Conservation (phyloP, 2,329 filamentous ascomycete genomes). For the Fonsecaea nubica region DNA sequence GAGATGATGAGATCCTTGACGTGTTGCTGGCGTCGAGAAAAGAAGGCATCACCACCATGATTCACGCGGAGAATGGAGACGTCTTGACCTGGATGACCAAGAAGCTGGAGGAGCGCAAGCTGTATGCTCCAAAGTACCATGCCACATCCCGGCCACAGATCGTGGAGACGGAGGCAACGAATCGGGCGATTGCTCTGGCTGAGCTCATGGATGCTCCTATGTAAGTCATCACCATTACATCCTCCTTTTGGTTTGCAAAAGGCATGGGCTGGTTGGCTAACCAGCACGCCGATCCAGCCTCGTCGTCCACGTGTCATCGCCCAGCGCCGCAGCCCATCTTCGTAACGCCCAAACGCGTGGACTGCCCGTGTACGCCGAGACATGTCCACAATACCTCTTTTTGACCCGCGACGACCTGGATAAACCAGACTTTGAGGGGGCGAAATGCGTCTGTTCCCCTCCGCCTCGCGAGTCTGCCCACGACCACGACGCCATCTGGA, state of each 20-base stretch:
- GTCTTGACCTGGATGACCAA: constrained; percentile 54
- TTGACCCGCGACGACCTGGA: constrained; percentile 58
- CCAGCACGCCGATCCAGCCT: constrained; percentile 40
- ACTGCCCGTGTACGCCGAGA: constrained; percentile 63
- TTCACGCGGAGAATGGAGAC: constrained; percentile 58
- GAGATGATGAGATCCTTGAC: constrained; percentile 54
- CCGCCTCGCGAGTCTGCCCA: constrained; percentile 55
- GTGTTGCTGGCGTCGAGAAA: constrained; percentile 57
- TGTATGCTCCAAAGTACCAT: constrained; percentile 55
- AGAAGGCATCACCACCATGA: constrained; percentile 57
- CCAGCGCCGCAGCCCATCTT: constrained; percentile 57
- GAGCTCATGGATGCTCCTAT: constrained; percentile 60
- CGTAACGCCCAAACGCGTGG: constrained; percentile 58
- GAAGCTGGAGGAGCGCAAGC: constrained; percentile 49
- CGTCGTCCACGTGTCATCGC: constrained; percentile 60
- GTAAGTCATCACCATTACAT: constrained; percentile 20
- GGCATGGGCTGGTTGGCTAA: background rate
- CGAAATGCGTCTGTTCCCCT: constrained; percentile 63
- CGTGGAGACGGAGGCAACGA: constrained; percentile 57
- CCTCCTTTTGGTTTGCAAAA: background rate
- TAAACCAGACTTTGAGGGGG: constrained; percentile 52
- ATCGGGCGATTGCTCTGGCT: constrained; percentile 56
- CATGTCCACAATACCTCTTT: constrained; percentile 65
- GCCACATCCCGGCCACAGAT: constrained; percentile 54
- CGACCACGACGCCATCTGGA: constrained; percentile 62